phyloP scores from a whole-genome alignment of 2,329 filamentous ascomycete genomes.

The Aplosporella prunicola region DNA sequence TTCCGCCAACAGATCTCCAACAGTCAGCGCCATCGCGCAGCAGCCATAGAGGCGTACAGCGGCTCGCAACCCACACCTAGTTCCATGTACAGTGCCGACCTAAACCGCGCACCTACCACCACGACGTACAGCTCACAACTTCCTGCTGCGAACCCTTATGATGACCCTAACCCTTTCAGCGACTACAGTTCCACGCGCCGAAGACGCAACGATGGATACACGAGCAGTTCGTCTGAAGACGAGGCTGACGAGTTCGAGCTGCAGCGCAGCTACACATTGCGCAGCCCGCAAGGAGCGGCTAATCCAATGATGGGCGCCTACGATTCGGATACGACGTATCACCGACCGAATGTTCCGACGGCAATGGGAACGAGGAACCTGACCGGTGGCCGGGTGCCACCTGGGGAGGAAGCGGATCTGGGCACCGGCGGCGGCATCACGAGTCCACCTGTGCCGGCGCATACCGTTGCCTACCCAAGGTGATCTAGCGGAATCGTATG shows the following conservation, averaged over 20 bases:
- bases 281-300: constrained; percentile 18
- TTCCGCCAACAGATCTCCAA: constrained; percentile 30
- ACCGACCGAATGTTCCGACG: constrained; percentile 21
- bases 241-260: constrained; percentile 28
- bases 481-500: too few relatives aligned
- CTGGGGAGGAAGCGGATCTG: background rate
- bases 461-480: too few relatives aligned
- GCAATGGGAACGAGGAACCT: constrained; percentile 22
- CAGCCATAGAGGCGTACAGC: constrained; percentile 18
- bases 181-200: constrained; percentile 14
- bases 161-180: constrained; percentile 12
- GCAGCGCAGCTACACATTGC: constrained; percentile 20
- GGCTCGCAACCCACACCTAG: constrained; percentile 11
- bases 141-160: constrained; percentile 25
- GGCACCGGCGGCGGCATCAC: background rate
- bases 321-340: constrained; percentile 25
- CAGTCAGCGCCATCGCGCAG: constrained; percentile 25
- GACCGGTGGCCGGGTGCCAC: constrained; percentile 15
- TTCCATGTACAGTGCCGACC: constrained; percentile 20
- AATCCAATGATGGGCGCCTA: constrained; percentile 24
- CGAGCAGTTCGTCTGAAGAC: constrained; percentile 31
- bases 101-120: constrained; percentile 23
- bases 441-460: background rate
- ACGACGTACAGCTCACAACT: constrained; percentile 24
- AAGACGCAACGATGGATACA: constrained; percentile 26